phyloP scores from a whole-genome alignment of 2,329 filamentous ascomycete species.

The Cladosporium sp. region DNA sequence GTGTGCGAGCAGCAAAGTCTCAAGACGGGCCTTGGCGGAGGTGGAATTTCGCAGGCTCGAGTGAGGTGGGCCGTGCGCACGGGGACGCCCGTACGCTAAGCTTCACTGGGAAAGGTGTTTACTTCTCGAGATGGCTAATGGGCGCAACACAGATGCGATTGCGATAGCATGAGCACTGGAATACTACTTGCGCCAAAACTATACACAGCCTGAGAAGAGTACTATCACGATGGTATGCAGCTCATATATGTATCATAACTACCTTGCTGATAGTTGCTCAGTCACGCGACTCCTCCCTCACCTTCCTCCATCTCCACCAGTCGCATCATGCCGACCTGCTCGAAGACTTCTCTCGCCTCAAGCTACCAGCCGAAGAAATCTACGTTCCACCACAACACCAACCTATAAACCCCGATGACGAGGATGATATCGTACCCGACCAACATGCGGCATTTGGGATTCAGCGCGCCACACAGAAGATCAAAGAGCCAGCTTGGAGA shows the following conservation, averaged over 20 bases:
- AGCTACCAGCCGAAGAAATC: constrained; percentile 65
- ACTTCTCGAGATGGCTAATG: not conserved
- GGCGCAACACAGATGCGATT: not conserved
- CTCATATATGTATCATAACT: not conserved
- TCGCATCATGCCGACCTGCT: constrained; percentile 76
- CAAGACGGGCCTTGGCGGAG: constrained; percentile 2
- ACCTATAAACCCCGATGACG: constrained; percentile 82
- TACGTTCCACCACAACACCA: constrained; percentile 79
- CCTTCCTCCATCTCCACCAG: constrained; percentile 73
- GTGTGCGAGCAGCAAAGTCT: constrained; percentile 19
- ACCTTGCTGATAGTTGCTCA: constrained; percentile 28
- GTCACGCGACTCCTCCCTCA: constrained; percentile 73
- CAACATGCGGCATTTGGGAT: constrained; percentile 88
- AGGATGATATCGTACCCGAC: constrained; percentile 85
- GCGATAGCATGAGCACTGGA: not conserved
- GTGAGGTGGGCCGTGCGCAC: constrained; percentile 3
- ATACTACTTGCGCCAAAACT: not conserved
- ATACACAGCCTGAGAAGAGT: not conserved
- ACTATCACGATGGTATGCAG: not conserved
- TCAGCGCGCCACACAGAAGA: constrained; percentile 73
- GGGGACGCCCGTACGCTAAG: not conserved
- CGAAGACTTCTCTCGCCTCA: constrained; percentile 57
- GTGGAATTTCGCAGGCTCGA: constrained; percentile 16
- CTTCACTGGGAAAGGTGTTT: not conserved
- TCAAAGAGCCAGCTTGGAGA: constrained; percentile 73